A percentile compares a stretch with the other conserved stretches of the same genome.
Evolutionary conservation across 371 early-diverging fungal genomes (phyloP).

Genomic region (Lichtheimia corymbifera): DNA sequence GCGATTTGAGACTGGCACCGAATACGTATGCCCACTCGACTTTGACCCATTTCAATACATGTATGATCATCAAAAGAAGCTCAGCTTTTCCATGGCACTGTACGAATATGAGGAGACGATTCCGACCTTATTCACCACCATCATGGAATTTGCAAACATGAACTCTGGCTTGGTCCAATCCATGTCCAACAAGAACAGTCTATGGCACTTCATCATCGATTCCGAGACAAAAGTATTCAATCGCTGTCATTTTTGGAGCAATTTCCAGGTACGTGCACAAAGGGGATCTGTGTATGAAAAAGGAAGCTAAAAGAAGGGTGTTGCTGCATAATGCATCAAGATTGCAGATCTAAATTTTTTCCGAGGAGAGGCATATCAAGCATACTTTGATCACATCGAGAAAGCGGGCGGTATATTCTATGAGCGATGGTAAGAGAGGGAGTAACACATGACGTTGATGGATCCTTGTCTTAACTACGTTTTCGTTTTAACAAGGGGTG

Average conservation of each 20-base stretch:
- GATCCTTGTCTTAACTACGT: background rate
- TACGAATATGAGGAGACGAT: slow-evolving; percentile 85
- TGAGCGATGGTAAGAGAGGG: slow-evolving; percentile 70
- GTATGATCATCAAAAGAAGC: slow-evolving; percentile 34
- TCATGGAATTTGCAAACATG: slow-evolving; percentile 51
- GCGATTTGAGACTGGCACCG: slow-evolving; percentile 50
- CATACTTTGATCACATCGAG: slow-evolving; percentile 84
- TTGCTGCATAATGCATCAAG: slow-evolving; percentile 14
- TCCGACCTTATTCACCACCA: slow-evolving; percentile 75
- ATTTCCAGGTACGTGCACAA: slow-evolving; percentile 35
- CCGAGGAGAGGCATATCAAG: slow-evolving; percentile 61
- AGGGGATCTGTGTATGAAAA: background rate
- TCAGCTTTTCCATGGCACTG: slow-evolving; percentile 75
- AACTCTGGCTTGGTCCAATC: slow-evolving; percentile 34
- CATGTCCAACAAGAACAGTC: slow-evolving; percentile 12
- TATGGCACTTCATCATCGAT: slow-evolving; percentile 52
- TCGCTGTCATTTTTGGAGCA: slow-evolving; percentile 86
- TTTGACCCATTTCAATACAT: slow-evolving; percentile 44
- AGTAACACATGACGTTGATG: background rate
- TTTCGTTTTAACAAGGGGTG: slow-evolving; percentile 30
- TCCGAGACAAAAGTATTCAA: slow-evolving; percentile 54
- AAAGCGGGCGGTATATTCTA: slow-evolving; percentile 87
- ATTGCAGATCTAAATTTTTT: slow-evolving; percentile 45
- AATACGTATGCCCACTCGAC: slow-evolving; percentile 42
- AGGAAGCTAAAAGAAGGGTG: background rate